Conservation (phyloP, 2,329 filamentous ascomycete genomes). For the Aureobasidium lini region DNA sequence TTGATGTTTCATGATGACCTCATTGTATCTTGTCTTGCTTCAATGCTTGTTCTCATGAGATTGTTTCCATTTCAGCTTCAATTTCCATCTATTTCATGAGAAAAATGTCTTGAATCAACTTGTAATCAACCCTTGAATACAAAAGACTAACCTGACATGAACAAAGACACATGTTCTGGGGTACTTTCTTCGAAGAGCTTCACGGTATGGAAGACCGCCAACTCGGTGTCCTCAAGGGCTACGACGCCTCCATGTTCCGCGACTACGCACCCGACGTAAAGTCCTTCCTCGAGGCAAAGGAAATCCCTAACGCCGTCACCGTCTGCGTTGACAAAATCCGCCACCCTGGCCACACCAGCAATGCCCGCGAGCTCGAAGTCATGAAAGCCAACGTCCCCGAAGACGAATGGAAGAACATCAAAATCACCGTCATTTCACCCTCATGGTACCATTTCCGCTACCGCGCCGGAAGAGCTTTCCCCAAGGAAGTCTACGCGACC, state of each 20-base stretch:
- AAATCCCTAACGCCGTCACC: constrained; percentile 47
- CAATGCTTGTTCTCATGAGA: not conserved
- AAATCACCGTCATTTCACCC: constrained; percentile 60
- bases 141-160: not conserved
- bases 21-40: not conserved
- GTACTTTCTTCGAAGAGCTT: constrained; percentile 48
- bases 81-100: not conserved
- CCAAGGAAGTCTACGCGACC: constrained; percentile 34
- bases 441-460: constrained; percentile 62
- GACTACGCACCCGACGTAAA: constrained; percentile 52
- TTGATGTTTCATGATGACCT: no score
- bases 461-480: constrained; percentile 38
- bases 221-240: constrained; percentile 45
- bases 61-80: not conserved
- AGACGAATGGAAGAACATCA: constrained; percentile 55
- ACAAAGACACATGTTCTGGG: constrained; percentile 44
- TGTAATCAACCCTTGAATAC: no score
- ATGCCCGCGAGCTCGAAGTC: constrained; percentile 49
- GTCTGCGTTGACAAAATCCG: constrained; percentile 49
- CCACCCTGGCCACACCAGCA: constrained; percentile 44
- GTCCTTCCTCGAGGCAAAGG: constrained; percentile 47
- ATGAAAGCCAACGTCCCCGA: constrained; percentile 50
- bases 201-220: constrained; percentile 47
- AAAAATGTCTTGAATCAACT: no score
- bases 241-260: constrained; percentile 46